Evolutionary conservation across 176 grass and related monocot genomes (phyloP).

Genomic region (Themeda triandra): DNA sequence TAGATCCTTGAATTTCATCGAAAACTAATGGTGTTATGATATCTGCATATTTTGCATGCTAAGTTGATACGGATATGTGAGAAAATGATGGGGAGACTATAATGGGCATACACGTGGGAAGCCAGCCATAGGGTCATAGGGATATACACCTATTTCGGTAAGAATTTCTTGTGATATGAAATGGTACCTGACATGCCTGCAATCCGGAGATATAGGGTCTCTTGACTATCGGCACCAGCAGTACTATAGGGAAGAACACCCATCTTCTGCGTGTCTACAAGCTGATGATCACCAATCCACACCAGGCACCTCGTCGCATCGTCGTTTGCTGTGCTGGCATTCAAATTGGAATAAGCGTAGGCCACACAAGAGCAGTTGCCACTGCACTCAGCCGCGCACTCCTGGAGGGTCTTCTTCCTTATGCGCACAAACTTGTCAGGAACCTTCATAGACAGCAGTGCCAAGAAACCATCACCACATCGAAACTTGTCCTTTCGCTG

Average conservation of each 20-base stretch:
- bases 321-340: neutral
- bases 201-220: conserved; percentile 38
- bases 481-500: neutral
- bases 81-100: neutral
- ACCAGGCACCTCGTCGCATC: conserved; percentile 19
- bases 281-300: conserved; percentile 25
- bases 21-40: neutral
- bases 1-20: neutral
- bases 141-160: no score
- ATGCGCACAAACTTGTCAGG: neutral
- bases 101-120: neutral
- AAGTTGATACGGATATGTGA: neutral
- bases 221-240: neutral
- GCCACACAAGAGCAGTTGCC: conserved; percentile 52
- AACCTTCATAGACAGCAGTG: neutral
- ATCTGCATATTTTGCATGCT: neutral
- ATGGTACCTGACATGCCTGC: neutral
- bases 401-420: conserved; percentile 19
- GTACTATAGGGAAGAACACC: neutral
- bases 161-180: no score
- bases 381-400: conserved; percentile 27
- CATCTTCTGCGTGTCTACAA: conserved; percentile 17
- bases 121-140: neutral
- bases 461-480: conserved; percentile 3
- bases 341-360: conserved; percentile 36